phyloP scores from a whole-genome alignment of 2,329 filamentous ascomycete species.

The Pyricularia grisea region DNA sequence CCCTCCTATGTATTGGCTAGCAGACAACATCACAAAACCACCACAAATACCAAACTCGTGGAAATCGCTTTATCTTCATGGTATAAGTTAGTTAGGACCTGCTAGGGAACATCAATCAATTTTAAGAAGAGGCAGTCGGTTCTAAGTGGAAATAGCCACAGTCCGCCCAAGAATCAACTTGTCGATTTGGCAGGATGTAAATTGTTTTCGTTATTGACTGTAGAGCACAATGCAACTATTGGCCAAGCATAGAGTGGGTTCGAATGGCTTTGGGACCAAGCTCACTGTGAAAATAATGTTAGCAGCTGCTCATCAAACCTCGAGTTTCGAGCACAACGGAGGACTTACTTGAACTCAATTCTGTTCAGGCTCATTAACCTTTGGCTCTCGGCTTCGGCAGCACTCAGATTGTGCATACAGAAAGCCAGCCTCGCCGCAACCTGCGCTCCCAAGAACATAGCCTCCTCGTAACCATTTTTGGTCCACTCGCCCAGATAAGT shows the following conservation, averaged over 20 bases:
- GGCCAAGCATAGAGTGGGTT: constrained; percentile 43
- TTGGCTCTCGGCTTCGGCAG: constrained; percentile 39
- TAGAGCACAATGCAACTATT: neutral
- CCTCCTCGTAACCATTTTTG: constrained; percentile 69
- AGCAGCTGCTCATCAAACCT: constrained; percentile 2
- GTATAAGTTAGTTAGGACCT: neutral
- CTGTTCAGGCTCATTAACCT: constrained; percentile 46
- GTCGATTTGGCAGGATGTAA: neutral
- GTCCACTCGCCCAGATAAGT: constrained; percentile 90
- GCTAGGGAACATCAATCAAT: neutral
- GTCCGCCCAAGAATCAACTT: neutral
- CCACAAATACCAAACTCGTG: neutral
- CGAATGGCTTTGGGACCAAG: constrained; percentile 44
- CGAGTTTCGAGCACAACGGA: neutral
- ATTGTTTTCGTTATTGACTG: neutral
- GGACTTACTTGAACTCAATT: constrained; percentile 51
- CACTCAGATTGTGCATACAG: constrained; percentile 49
- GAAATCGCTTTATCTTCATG: neutral
- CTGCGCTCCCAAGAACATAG: constrained; percentile 78
- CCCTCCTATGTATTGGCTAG: neutral
- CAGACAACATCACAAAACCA: neutral
- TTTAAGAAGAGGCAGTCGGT: neutral
- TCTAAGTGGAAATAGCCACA: neutral
- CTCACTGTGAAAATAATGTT: constrained; percentile 29
- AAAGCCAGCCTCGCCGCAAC: constrained; percentile 61